Evolutionary conservation across 75 land plant genomes (phyloP).

Genomic region (Larix kaempferi): DNA sequence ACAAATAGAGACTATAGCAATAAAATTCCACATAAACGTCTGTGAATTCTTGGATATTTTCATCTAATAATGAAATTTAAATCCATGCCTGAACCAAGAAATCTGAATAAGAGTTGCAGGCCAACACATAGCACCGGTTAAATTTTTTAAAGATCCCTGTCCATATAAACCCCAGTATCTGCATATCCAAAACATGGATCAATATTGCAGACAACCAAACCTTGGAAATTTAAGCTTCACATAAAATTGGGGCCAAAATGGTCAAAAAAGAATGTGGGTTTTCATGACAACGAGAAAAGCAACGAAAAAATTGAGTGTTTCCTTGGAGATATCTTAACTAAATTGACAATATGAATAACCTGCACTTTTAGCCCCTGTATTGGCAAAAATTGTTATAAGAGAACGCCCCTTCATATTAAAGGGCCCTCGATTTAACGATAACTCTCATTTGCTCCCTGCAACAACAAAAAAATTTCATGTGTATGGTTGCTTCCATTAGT

Average conservation of each 20-base stretch:
- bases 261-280: conserved; percentile 51
- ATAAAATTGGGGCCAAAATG: background rate
- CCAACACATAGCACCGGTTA: conserved; percentile 45
- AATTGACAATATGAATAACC: conserved; percentile 47
- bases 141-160: conserved; percentile 26
- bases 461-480: no score
- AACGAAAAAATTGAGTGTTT: conserved; percentile 35
- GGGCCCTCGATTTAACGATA: no score
- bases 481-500: no score
- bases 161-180: conserved; percentile 35
- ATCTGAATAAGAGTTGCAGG: conserved; percentile 32
- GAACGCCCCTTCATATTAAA: no score
- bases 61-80: background rate
- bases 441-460: no score
- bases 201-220: no score
- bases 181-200: background rate
- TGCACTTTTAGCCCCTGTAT: no score
- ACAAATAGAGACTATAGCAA: no score
- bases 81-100: conserved; percentile 33
- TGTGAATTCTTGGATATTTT: background rate
- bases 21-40: no score
- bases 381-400: no score
- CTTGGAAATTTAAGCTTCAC: no score
- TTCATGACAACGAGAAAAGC: conserved; percentile 61
- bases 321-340: conserved; percentile 55